phyloP scores from a whole-genome alignment of 768 basidiomycete genomes.

The Naematelia encephala region DNA sequence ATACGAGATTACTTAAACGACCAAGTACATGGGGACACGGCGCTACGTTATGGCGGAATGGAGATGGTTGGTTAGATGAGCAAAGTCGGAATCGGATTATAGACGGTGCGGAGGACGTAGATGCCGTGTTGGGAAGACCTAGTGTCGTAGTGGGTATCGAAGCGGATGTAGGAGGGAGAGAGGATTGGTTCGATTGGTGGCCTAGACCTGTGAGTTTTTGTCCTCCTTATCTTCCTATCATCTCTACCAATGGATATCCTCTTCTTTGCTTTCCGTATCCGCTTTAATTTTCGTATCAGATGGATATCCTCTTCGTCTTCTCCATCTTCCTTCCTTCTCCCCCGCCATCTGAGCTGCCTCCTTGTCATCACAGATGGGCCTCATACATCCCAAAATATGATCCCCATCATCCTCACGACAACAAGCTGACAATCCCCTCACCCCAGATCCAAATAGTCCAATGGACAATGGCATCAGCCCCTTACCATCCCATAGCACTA shows the following conservation, averaged over 20 bases:
- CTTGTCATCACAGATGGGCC: too few relatives aligned
- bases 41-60: slow-evolving; percentile 30
- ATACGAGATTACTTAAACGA: slow-evolving; percentile 49
- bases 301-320: not conserved
- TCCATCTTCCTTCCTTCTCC: not conserved
- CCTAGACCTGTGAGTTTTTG: slow-evolving; percentile 43
- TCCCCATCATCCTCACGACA: not conserved
- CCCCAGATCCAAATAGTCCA: slow-evolving; percentile 54
- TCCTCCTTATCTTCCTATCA: not conserved
- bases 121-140: slow-evolving; percentile 30
- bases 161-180: slow-evolving; percentile 54
- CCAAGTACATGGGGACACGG: slow-evolving; percentile 45
- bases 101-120: slow-evolving; percentile 16
- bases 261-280: not conserved
- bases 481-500: slow-evolving; percentile 53
- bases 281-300: not conserved
- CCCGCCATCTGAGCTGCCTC: too few relatives aligned
- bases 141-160: slow-evolving; percentile 54
- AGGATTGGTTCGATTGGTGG: slow-evolving; percentile 54
- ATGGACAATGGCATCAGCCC: slow-evolving; percentile 54
- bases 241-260: not conserved
- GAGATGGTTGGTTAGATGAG: slow-evolving; percentile 35
- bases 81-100: slow-evolving; percentile 14
- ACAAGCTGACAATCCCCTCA: not conserved
- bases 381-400: too few relatives aligned